A percentile compares a stretch with the other conserved stretches of the same genome.
phyloP scores from a whole-genome alignment of 2,329 filamentous ascomycete species.

The Trichoderma endophyticum region DNA sequence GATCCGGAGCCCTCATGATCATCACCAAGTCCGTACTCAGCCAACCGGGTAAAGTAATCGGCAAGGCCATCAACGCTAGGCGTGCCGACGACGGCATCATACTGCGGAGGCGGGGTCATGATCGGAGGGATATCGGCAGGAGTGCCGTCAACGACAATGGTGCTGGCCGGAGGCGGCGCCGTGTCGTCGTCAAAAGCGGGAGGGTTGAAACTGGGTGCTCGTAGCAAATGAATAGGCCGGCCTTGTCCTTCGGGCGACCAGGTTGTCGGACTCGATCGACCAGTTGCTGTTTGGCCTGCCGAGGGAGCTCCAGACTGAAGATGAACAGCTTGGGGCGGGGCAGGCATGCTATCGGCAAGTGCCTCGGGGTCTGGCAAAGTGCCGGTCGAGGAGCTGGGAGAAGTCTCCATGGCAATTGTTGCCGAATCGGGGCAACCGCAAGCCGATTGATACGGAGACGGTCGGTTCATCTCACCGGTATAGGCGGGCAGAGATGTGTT shows the following conservation, averaged over 20 bases:
- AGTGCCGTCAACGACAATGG: conserved; percentile 19
- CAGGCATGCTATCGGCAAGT: conserved; percentile 38
- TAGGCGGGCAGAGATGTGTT: conserved; percentile 87
- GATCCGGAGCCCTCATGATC: conserved; percentile 40
- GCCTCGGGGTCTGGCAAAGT: conserved; percentile 43
- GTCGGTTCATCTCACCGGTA: conserved; percentile 48
- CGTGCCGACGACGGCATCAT: conserved; percentile 73
- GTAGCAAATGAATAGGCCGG: conserved; percentile 79
- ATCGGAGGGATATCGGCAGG: conserved; percentile 33
- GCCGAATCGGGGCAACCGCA: conserved; percentile 56
- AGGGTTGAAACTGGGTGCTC: conserved; percentile 82
- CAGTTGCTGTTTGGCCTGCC: conserved; percentile 31
- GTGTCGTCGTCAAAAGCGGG: conserved; percentile 79
- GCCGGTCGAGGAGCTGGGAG: conserved; percentile 61
- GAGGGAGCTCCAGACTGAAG: conserved; percentile 31
- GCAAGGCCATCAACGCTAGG: conserved; percentile 67
- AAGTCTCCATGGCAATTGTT: conserved; percentile 56
- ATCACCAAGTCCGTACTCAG: conserved; percentile 59
- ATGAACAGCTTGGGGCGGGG: conserved; percentile 56
- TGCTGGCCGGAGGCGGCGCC: conserved; percentile 34
- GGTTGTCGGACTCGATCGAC: conserved; percentile 22
- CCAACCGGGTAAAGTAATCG: conserved; percentile 82
- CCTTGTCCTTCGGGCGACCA: not conserved
- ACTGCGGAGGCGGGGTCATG: conserved; percentile 79
- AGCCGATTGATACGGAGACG: conserved; percentile 43